These are phyloP conservation scores for Arachis stenosperma DNA, from an alignment of 306 rosid genomes.

Conservation along the genomic window DNA sequence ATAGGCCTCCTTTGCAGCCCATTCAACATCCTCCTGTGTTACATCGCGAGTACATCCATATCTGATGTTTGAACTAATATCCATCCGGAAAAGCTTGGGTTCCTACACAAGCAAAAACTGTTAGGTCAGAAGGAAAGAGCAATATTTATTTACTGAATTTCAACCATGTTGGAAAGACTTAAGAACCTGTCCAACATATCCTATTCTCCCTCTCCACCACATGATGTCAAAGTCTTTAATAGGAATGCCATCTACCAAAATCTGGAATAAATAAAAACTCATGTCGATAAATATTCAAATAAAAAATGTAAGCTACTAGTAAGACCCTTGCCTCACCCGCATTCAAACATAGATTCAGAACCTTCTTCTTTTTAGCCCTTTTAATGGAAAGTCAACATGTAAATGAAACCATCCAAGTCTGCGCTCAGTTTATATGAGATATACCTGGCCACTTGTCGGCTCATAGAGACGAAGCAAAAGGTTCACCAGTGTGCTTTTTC, in stretches of 20 bases:
- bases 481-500: slow-evolving; percentile 95
- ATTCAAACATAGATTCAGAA: neutral
- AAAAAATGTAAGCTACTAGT: neutral
- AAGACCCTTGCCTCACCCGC: neutral
- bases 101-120: slow-evolving; percentile 56
- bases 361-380: neutral
- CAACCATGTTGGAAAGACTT: slow-evolving; percentile 14
- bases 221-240: slow-evolving; percentile 69
- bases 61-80: slow-evolving; percentile 81
- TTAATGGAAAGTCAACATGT: slow-evolving; percentile 14
- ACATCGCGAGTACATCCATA: slow-evolving; percentile 80
- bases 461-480: slow-evolving; percentile 94
- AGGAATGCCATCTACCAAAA: slow-evolving; percentile 77
- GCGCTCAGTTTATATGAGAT: slow-evolving; percentile 15
- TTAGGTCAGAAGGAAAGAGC: slow-evolving; percentile 29
- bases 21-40: slow-evolving; percentile 75
- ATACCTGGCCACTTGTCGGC: slow-evolving; percentile 95
- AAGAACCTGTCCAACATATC: slow-evolving; percentile 93
- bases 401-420: slow-evolving; percentile 10
- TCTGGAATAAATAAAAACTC: slow-evolving; percentile 56
- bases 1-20: slow-evolving; percentile 97
- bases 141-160: slow-evolving; percentile 23
- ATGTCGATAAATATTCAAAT: slow-evolving; percentile 7
- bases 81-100: slow-evolving; percentile 89
- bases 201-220: slow-evolving; percentile 97